Percentiles rank a stretch among this genome's conserved stretches.
Evolutionary conservation across 1,284 basidiomycete species (phyloP).

Genomic region (Phenoliferia sp.): DNA sequence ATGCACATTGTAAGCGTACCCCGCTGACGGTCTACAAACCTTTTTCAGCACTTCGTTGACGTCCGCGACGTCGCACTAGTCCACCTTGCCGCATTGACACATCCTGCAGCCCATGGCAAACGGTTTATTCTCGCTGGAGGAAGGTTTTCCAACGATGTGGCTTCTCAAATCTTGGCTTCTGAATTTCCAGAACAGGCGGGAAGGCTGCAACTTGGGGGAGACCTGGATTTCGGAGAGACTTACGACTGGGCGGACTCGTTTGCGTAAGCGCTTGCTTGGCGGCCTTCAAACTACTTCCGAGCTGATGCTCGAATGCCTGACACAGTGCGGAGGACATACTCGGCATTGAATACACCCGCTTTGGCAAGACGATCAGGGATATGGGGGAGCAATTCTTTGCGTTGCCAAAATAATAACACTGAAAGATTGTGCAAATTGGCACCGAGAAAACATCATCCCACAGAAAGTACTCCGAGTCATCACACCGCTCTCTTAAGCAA

Average conservation of each 20-base stretch:
- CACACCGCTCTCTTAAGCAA: too few relatives aligned
- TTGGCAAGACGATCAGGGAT: constrained; percentile 48
- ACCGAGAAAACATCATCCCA: too few relatives aligned
- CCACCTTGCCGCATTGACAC: not conserved
- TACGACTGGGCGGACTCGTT: not conserved
- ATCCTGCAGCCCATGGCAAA: not conserved
- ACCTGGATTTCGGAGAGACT: not conserved
- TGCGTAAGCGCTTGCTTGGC: not conserved
- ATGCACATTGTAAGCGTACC: not conserved
- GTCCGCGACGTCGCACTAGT: not conserved
- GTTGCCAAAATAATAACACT: too few relatives aligned
- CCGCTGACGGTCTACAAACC: not conserved
- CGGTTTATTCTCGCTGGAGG: not conserved
- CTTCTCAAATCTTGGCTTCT: not conserved
- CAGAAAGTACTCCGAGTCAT: too few relatives aligned
- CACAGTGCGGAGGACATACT: constrained; percentile 48
- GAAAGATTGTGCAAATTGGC: not conserved
- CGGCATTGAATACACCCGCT: constrained; percentile 48
- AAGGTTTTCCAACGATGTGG: not conserved
- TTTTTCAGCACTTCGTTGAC: not conserved
- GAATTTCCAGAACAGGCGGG: not conserved
- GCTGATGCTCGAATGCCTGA: not conserved
- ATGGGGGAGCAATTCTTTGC: constrained; percentile 32
- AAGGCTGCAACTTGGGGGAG: not conserved
- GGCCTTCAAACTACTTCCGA: not conserved